phyloP scores from a whole-genome alignment of 768 basidiomycete species.

The Leccinum barrowsii region DNA sequence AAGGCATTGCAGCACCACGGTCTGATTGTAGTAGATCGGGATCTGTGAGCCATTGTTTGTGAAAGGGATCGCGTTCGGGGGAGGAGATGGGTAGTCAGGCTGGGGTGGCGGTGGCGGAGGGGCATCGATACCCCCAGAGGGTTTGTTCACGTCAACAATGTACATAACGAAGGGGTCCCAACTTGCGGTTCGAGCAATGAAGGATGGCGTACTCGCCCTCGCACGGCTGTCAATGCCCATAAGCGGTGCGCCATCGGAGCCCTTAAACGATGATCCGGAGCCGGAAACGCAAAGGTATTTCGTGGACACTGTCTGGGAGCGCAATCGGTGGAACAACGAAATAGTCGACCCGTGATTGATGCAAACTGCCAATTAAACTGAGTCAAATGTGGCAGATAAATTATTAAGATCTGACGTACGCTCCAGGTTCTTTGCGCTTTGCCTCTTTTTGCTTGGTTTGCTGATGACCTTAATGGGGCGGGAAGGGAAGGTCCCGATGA shows the following conservation, averaged over 20 bases:
- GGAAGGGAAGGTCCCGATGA: conserved; percentile 87
- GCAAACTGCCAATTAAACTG: conserved; percentile 55
- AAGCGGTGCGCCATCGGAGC: conserved; percentile 85
- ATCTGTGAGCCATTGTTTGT: conserved; percentile 81
- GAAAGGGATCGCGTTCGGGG: conserved; percentile 86
- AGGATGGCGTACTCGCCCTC: conserved; percentile 74
- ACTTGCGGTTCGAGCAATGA: conserved; percentile 84
- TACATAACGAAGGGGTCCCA: conserved; percentile 98
- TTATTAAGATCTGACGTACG: conserved; percentile 48
- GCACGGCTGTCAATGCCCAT: conserved; percentile 75
- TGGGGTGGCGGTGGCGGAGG: conserved; percentile 81
- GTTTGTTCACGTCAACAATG: conserved; percentile 90
- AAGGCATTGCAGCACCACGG: conserved; percentile 90
- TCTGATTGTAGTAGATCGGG: conserved; percentile 95
- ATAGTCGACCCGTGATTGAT: conserved; percentile 96
- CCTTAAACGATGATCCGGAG: conserved; percentile 86
- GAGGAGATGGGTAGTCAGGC: conserved; percentile 87
- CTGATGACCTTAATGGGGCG: conserved; percentile 98
- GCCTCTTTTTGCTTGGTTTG: conserved; percentile 96
- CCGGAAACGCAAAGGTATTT: conserved; percentile 96
- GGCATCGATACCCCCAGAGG: conserved; percentile 70
- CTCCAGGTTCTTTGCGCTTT: conserved; percentile 90
- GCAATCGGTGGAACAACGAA: conserved; percentile 91
- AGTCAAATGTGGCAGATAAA: conserved; percentile 11
- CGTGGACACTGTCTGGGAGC: conserved; percentile 93